These are phyloP conservation scores for Rhizopus microsporus DNA, from an alignment of 371 early-diverging fungal species.

Conservation along the genomic window DNA sequence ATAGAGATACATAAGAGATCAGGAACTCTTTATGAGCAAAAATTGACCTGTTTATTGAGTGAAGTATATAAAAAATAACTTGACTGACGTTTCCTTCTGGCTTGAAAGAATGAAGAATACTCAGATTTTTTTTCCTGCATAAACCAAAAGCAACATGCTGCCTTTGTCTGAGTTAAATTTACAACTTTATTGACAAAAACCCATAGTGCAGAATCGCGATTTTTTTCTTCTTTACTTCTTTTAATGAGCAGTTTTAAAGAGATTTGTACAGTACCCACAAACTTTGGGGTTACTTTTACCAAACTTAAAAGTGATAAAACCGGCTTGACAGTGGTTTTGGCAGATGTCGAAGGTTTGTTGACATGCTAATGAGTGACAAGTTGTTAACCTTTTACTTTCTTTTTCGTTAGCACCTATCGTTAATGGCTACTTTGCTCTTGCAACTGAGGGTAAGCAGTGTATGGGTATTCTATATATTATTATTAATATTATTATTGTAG, in stretches of 20 bases:
- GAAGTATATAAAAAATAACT: no score
- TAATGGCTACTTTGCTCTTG: slow-evolving; percentile 64
- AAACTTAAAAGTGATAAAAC: slow-evolving; percentile 59
- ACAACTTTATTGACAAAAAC: no score
- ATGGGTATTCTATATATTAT: background rate
- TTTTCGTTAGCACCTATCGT: slow-evolving; percentile 58
- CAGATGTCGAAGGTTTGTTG: slow-evolving; percentile 61
- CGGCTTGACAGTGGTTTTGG: slow-evolving; percentile 61
- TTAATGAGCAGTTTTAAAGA: slow-evolving; percentile 34
- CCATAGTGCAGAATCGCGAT: background rate
- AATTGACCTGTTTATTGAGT: no score
- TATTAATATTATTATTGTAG: slow-evolving; percentile 21
- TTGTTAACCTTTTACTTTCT: background rate
- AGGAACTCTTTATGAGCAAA: no score
- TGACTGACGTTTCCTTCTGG: background rate
- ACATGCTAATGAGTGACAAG: background rate
- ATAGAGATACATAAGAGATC: no score
- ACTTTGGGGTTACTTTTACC: slow-evolving; percentile 51
- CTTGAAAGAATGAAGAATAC: background rate
- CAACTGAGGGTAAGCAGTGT: slow-evolving; percentile 60
- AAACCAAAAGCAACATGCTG: no score
- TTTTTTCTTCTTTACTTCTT: slow-evolving; percentile 3
- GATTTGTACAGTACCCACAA: slow-evolving; percentile 39
- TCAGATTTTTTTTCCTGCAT: no score
- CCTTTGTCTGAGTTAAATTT: background rate